These are phyloP conservation scores for Sporothrix globosa DNA, from an alignment of 2,329 filamentous ascomycete species.

Conservation along the genomic window DNA sequence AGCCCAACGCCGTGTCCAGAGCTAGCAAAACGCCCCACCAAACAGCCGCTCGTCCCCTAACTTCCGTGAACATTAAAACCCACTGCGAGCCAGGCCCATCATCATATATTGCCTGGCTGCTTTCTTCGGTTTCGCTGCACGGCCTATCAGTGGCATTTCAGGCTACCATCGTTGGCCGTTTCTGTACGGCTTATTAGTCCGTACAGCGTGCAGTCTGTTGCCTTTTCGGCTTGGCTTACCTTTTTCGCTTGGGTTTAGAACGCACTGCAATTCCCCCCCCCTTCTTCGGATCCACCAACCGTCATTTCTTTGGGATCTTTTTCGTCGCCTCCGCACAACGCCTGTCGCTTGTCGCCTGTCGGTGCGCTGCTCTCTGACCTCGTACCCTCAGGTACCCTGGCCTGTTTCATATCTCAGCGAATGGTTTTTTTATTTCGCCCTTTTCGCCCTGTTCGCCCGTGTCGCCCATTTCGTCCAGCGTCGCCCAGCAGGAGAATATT, in stretches of 20 bases:
- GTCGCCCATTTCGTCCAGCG: slow-evolving; percentile 10
- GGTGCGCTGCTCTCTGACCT: slow-evolving; percentile 23
- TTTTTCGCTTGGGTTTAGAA: slow-evolving; percentile 18
- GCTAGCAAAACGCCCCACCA: slow-evolving; percentile 16
- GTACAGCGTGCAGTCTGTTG: slow-evolving; percentile 1
- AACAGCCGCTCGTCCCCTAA: slow-evolving; percentile 4
- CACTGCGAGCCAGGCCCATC: background rate
- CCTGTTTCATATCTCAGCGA: slow-evolving; percentile 31
- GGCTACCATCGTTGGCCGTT: slow-evolving; percentile 2
- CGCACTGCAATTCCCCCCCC: background rate
- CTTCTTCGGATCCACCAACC: slow-evolving; percentile 24
- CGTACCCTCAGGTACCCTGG: slow-evolving; percentile 17
- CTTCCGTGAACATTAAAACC: slow-evolving; percentile 1
- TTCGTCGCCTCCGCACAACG: slow-evolving; percentile 20
- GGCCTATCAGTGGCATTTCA: background rate
- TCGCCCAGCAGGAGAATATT: slow-evolving; percentile 25
- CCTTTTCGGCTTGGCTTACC: background rate
- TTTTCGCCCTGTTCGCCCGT: background rate
- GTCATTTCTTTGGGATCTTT: slow-evolving; percentile 28
- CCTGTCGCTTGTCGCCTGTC: background rate
- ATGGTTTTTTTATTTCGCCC: slow-evolving; percentile 27
- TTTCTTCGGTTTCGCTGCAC: background rate
- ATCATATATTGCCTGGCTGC: background rate
- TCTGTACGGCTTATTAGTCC: background rate
- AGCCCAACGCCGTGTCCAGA: background rate